Base-by-base conservation (phyloP, 1,284 basidiomycete species). In the Sphaerobolus stellatus region DNA sequence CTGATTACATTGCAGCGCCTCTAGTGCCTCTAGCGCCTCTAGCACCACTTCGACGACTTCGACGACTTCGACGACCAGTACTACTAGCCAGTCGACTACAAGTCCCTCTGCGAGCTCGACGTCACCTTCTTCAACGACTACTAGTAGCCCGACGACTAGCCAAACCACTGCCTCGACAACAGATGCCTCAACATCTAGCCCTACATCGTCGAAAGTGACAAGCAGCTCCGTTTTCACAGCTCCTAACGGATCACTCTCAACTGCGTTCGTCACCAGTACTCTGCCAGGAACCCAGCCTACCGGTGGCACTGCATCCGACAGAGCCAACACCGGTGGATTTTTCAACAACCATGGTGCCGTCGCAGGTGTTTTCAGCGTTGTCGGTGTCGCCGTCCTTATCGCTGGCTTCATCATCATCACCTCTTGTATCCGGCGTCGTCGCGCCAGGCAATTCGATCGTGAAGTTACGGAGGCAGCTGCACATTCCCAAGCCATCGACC, bases 271-370 rank as follows among this genome's bases (percentile, higher is more conserved):
- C 33, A 11, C 18, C 33, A 11, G 11, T 36, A 36, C 33, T 36
- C 33, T 36, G 18, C 5, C 41, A 5, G 13, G 4, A 6, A 8
- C 4, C 11, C 22, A 20, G 13, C 4, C 41, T 3, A n/a, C n/a
- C n/a, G 20, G 13, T 27, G 3, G 3, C 41, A 14, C 40, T 18
- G 40, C 41, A 18, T 11, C 22, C 20, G 11, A 43, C 24, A 22
- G 24, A 50, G 11, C 43, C 30, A 48, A 20, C 44, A 46, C 11
- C 13, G 34, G 38, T 16, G 56, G 86, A 44, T 90, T 90, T 72
- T 84, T 88, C 65, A 58, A 75, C 50, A 89, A 90, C 71, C 88
- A 70, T 45, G 84, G 79, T 27, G 86, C 84, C 0, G 83, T 89
- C 7, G 84, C 82, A 1, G 87, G 82, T 30, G 80, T 82, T 0